Percentiles rank a stretch among this genome's conserved stretches.
These are phyloP conservation scores for Vigna mungo DNA, from an alignment of 306 rosid genomes.

Conservation along the genomic window DNA sequence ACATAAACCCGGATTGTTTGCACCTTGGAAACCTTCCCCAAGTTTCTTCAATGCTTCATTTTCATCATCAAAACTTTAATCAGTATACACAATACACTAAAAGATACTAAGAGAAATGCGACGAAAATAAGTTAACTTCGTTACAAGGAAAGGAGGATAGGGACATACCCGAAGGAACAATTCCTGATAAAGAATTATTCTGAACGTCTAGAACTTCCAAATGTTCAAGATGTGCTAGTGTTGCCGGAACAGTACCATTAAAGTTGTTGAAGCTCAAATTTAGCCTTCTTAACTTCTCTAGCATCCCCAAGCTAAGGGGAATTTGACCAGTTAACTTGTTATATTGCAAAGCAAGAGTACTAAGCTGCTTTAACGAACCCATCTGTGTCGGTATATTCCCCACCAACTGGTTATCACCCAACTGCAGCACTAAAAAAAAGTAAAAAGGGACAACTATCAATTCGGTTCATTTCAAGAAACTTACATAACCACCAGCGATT, in stretches of 20 bases:
- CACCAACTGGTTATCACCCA: conserved; percentile 78
- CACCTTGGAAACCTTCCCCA: conserved; percentile 69
- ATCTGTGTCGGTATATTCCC: conserved; percentile 72
- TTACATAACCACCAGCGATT: neutral
- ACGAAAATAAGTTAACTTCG: neutral
- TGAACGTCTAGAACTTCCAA: conserved; percentile 66
- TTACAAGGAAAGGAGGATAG: neutral
- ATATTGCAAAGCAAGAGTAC: conserved; percentile 72
- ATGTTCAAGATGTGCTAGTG: conserved; percentile 51
- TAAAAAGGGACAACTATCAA: neutral
- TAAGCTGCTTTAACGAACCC: conserved; percentile 72
- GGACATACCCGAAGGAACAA: conserved; percentile 72
- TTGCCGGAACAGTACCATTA: conserved; percentile 66
- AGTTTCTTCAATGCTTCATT: conserved; percentile 69
- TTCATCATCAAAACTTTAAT: conserved; percentile 41
- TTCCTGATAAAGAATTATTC: conserved; percentile 81
- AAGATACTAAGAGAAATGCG: neutral
- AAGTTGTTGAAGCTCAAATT: conserved; percentile 86
- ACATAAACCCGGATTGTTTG: conserved; percentile 76
- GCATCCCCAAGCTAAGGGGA: conserved; percentile 71
- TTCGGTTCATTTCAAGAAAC: neutral
- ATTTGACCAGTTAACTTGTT: conserved; percentile 72
- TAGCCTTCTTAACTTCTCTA: conserved; percentile 62
- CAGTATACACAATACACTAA: conserved; percentile 33
- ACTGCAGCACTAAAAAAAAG: conserved; percentile 65